Evolutionary conservation across 2,329 filamentous ascomycete genomes (phyloP).

Genomic region (Claviceps pusilla): DNA sequence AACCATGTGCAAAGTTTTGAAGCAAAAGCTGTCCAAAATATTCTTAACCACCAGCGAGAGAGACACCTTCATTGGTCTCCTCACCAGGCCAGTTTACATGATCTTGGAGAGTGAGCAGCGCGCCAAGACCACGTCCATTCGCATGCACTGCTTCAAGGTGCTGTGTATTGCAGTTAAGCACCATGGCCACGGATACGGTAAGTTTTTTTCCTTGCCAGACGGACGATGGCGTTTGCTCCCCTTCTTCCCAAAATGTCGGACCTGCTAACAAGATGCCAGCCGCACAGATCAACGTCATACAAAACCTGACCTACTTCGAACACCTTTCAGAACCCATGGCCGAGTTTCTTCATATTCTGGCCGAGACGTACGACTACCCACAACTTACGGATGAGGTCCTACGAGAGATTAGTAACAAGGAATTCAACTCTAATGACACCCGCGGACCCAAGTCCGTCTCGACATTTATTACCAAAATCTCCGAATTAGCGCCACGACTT

Average conservation of each 20-base stretch:
- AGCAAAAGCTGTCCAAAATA: slow-evolving; percentile 78
- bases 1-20: slow-evolving; percentile 90
- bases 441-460: slow-evolving; percentile 94
- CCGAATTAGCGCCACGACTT: slow-evolving; percentile 75
- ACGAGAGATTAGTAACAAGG: slow-evolving; percentile 88
- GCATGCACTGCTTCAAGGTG: slow-evolving; percentile 96
- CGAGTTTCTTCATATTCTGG: slow-evolving; percentile 88
- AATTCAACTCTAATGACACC: slow-evolving; percentile 93
- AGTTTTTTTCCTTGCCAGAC: slow-evolving; percentile 10
- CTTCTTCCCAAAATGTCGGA: background rate
- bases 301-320: slow-evolving; percentile 95
- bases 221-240: no score
- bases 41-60: slow-evolving; percentile 93
- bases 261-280: slow-evolving; percentile 34
- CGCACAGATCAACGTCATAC: slow-evolving; percentile 93
- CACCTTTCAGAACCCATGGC: slow-evolving; percentile 99
- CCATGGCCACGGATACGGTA: slow-evolving; percentile 91
- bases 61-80: slow-evolving; percentile 83
- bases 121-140: slow-evolving; percentile 73
- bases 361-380: slow-evolving; percentile 94
- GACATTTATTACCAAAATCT: slow-evolving; percentile 81
- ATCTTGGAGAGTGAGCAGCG: slow-evolving; percentile 87
- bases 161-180: slow-evolving; percentile 94
- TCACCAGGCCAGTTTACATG: slow-evolving; percentile 86
- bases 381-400: slow-evolving; percentile 89